Percentiles rank a stretch among this genome's conserved stretches.
Evolutionary conservation across 208 protist species (phyloP).

Genomic region (Acanthamoeba polyphaga): DNA sequence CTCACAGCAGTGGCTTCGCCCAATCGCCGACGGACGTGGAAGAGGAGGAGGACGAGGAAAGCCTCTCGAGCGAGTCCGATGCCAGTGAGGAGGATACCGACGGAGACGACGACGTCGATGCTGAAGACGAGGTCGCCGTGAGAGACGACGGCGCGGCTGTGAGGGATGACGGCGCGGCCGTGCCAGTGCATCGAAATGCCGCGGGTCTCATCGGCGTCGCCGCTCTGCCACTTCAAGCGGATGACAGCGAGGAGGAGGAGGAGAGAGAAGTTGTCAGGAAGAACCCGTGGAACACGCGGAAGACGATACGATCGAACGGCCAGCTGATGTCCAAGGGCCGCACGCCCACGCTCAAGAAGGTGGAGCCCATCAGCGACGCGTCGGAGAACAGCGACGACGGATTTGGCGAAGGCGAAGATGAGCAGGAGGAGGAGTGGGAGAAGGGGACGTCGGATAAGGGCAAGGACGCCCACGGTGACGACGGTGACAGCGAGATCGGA

Average conservation of each 20-base stretch:
- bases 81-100: neutral
- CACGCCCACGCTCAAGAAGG: neutral
- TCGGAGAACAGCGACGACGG: neutral
- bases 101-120: neutral
- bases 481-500: slow-evolving; percentile 17
- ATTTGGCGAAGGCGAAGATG: neutral
- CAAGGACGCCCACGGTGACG: neutral
- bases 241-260: neutral
- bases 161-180: too few relatives aligned
- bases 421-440: slow-evolving; percentile 13
- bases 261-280: neutral
- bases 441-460: neutral
- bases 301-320: slow-evolving; percentile 3
- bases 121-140: too few relatives aligned
- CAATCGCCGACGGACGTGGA: neutral
- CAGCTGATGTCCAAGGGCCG: neutral
- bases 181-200: neutral
- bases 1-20: neutral
- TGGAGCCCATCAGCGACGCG: neutral
- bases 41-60: slow-evolving; percentile 9
- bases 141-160: neutral
- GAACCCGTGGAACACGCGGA: neutral
- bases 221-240: neutral
- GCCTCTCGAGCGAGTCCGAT: neutral
- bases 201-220: neutral